phyloP scores from a whole-genome alignment of 768 basidiomycete species.

The Daedaleopsis nitida region DNA sequence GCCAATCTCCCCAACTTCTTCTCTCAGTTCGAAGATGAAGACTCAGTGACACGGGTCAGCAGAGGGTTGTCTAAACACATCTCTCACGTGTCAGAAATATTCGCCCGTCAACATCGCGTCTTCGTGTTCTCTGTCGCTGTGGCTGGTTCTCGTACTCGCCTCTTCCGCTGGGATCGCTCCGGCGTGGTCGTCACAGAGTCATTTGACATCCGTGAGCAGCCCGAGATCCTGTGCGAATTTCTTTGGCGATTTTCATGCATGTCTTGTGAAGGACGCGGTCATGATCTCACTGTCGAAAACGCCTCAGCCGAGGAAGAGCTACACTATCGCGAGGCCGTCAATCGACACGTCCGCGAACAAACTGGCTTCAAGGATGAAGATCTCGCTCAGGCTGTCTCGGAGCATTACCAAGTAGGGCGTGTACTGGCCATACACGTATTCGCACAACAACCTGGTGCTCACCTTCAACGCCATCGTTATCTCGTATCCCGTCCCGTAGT shows the following conservation, averaged over 20 bases:
- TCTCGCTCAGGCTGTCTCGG: not conserved
- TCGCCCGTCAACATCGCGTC: conserved; percentile 31
- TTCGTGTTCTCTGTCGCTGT: conserved; percentile 33
- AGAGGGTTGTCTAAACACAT: not conserved
- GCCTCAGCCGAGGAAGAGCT: conserved; percentile 1
- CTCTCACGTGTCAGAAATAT: not conserved
- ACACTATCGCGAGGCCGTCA: conserved; percentile 1
- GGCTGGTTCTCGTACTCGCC: conserved; percentile 26
- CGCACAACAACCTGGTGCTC: not conserved
- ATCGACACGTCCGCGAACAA: not conserved
- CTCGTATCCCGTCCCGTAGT: conserved; percentile 11
- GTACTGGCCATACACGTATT: not conserved
- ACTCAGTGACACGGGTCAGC: not conserved
- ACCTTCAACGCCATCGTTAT: not conserved
- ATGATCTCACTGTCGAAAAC: conserved; percentile 19
- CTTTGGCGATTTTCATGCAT: conserved; percentile 31
- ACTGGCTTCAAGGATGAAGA: not conserved
- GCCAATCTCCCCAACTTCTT: not conserved
- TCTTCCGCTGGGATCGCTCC: conserved; percentile 36
- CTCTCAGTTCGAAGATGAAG: not conserved
- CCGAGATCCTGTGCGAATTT: conserved; percentile 30
- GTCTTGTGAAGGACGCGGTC: conserved; percentile 25
- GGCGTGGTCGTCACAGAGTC: conserved; percentile 32
- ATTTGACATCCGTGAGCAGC: conserved; percentile 28
- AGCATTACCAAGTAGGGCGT: conserved; percentile 8